Evolutionary conservation across 1,139 yeast species (phyloP).

Genomic region (Taphrina sp.): DNA sequence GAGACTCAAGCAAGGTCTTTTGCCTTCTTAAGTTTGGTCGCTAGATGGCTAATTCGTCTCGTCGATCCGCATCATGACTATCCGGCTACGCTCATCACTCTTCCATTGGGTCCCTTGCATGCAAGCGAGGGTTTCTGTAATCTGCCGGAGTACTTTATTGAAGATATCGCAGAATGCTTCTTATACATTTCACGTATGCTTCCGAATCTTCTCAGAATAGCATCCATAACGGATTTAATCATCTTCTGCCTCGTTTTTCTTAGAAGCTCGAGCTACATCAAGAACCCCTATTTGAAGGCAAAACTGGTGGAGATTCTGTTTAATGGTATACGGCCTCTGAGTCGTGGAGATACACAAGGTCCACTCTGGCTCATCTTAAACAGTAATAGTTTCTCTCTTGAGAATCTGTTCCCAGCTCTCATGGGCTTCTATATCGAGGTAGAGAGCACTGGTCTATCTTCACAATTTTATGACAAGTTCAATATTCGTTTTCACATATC

Average conservation of each 20-base stretch:
- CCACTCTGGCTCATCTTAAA: conserved; percentile 67
- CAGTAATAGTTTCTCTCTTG: conserved; percentile 59
- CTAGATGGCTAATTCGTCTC: conserved; percentile 65
- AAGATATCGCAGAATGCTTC: conserved; percentile 75
- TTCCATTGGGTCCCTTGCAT: conserved; percentile 59
- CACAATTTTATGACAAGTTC: conserved; percentile 95
- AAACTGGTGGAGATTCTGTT: conserved; percentile 77
- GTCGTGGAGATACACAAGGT: conserved; percentile 51
- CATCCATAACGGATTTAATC: conserved; percentile 48
- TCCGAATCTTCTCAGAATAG: conserved; percentile 42
- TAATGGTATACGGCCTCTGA: conserved; percentile 56
- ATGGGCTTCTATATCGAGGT: conserved; percentile 90
- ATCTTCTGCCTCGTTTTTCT: conserved; percentile 71
- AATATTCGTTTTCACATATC: conserved; percentile 86
- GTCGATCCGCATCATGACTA: conserved; percentile 68
- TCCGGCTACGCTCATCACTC: conserved; percentile 55
- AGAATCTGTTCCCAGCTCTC: conserved; percentile 73
- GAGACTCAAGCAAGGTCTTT: conserved; percentile 63
- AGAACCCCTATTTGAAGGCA: conserved; percentile 91
- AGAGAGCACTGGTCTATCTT: conserved; percentile 91
- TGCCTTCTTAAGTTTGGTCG: conserved; percentile 73
- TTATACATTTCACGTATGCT: conserved; percentile 59
- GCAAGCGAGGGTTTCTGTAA: conserved; percentile 57
- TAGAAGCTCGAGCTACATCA: conserved; percentile 79
- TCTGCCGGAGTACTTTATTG: conserved; percentile 82